Evolutionary conservation across 768 basidiomycete species (phyloP), one percentile per base, ranked within the genome.

Genomic region (Rickenella mellea): DNA sequence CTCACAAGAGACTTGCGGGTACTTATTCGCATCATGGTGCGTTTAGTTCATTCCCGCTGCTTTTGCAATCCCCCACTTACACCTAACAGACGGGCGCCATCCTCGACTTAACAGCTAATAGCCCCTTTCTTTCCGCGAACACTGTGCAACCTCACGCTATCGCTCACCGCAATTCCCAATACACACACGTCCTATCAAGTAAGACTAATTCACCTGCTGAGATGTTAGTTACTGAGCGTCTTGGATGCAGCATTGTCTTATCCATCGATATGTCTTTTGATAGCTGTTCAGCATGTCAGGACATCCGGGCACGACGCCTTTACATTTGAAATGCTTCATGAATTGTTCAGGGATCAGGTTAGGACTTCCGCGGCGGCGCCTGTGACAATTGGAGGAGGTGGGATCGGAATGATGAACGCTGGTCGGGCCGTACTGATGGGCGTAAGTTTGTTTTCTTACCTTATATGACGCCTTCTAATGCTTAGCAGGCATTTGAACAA

Each of bases 291-390:
- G 53, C 93, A 96, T 54, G 70, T 78, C 4, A 64, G 78, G 20
- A 80, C 79, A 8, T 76, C 78, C 5, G 92, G 92, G 0, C 82
- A 91, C 45, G 70, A 83, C 15, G 64, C 65, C 11, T 80, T 96
- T 61, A 97, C 87, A 24, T 94, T 98, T 55, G 89, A 93, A 52
- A 90, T 93, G 80, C 72, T 94, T 6, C 72, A 83, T 47, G 85
- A 88, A 40, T 68, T 70, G 25, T 91, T 92, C 56, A 75, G 78
- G 17, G 74, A 80, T 47, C 83, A 87, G 60, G 71, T 84, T 15
- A 77, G 81, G 17, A 69, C 78, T 17, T 83, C 85, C 5, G 68
- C 70, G 8, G 74, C 80, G 6, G 84, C 85, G 0, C 87, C 88
- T 1, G 74, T 90, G 15, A 78, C 81, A 40, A 57, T 87, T 31